phyloP scores from a whole-genome alignment of 75 land plant species.

The Ceratopteris richardii region DNA sequence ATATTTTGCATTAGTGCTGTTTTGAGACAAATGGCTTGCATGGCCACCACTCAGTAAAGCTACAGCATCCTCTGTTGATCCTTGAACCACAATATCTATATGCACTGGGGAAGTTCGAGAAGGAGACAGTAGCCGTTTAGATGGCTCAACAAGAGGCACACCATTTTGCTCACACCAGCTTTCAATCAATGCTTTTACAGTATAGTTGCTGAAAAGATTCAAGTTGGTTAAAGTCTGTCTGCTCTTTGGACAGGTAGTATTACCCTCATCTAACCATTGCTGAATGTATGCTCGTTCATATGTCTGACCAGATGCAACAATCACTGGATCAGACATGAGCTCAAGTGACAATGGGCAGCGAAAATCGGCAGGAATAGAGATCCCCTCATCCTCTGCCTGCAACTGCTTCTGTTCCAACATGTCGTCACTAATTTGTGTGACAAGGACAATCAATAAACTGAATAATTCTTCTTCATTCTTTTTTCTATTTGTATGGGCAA shows the following conservation, averaged over 20 bases:
- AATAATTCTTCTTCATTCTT: constrained; percentile 6
- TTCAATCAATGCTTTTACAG: constrained; percentile 51
- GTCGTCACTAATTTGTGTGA: constrained; percentile 13
- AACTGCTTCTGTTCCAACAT: constrained; percentile 10
- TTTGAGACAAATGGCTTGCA: too few species aligned
- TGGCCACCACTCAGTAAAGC: too few species aligned
- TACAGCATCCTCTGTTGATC: too few species aligned
- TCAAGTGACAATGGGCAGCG: constrained; percentile 50
- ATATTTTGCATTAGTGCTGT: too few species aligned
- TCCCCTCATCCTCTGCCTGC: constrained; percentile 13
- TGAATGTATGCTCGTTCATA: constrained; percentile 54
- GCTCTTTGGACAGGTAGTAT: constrained; percentile 50
- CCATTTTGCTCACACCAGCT: constrained; percentile 47
- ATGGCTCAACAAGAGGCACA: constrained; percentile 22
- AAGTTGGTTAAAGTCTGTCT: constrained; percentile 33
- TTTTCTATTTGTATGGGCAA: constrained; percentile 7
- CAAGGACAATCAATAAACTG: constrained; percentile 5
- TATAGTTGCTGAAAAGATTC: constrained; percentile 52
- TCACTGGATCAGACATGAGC: constrained; percentile 60
- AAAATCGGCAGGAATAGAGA: constrained; percentile 32
- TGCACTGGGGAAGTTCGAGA: too few species aligned
- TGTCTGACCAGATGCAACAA: constrained; percentile 66
- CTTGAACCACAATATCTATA: too few species aligned
- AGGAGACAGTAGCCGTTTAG: too few species aligned
- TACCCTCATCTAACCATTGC: constrained; percentile 56